Evolutionary conservation across 495 filamentous ascomycete species (phyloP).

Genomic region (Aspergillus coremiiformis): DNA sequence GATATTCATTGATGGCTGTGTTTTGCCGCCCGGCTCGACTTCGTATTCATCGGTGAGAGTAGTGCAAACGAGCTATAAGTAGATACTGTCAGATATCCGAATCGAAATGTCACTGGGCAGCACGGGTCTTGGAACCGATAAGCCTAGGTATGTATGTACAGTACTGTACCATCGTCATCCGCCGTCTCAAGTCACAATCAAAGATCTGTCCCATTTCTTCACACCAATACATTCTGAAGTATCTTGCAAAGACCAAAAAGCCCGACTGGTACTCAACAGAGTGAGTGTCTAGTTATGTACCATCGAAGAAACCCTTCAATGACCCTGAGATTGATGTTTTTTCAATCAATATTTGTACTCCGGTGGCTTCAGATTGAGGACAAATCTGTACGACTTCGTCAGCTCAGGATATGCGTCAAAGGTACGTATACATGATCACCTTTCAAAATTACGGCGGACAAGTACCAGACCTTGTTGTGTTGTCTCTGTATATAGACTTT

Average conservation of each 20-base stretch:
- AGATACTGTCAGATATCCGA: background rate
- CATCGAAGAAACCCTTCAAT: constrained; percentile 11
- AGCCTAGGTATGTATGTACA: background rate
- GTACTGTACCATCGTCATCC: constrained; percentile 5
- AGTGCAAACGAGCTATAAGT: background rate
- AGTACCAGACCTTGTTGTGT: background rate
- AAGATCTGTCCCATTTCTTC: constrained; percentile 7
- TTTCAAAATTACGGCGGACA: background rate
- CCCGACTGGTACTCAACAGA: constrained; percentile 8
- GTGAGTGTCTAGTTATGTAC: constrained; percentile 9
- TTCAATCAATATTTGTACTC: constrained; percentile 3
- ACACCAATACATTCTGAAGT: constrained; percentile 10
- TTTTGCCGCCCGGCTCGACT: constrained; percentile 7
- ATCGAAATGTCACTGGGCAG: too few relatives aligned
- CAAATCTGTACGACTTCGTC: background rate
- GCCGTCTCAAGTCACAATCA: constrained; percentile 1
- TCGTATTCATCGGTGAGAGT: constrained; percentile 3
- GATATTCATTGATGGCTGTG: constrained; percentile 10
- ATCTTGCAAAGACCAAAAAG: constrained; percentile 8
- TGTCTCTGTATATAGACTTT: background rate
- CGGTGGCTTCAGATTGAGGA: background rate
- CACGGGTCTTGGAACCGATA: too few relatives aligned
- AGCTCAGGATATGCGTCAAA: background rate
- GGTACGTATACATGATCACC: background rate
- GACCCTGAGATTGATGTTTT: constrained; percentile 5